A percentile compares a stretch with the other conserved stretches of the same genome.
Conservation (phyloP, 2,329 filamentous ascomycete genomes). For the Lasiodiplodia citricola region DNA sequence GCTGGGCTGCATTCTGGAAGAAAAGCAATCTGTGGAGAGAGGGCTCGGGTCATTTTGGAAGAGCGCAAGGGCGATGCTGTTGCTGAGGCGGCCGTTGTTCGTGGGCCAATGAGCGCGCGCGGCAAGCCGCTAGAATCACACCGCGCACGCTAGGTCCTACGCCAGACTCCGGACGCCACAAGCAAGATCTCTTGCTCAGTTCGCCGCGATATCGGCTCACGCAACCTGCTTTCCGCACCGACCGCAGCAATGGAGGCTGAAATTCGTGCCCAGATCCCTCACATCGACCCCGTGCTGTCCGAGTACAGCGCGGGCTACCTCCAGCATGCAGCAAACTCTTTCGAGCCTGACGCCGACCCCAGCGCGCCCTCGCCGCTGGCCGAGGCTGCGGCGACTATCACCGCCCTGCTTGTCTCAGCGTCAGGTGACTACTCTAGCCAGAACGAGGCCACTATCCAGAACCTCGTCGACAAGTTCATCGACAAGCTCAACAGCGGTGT, state of each 20-base stretch:
- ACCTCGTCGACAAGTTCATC: slow-evolving; percentile 89
- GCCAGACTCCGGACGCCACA: slow-evolving; percentile 10
- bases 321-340: slow-evolving; percentile 87
- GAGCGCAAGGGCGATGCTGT: not conserved
- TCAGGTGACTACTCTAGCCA: slow-evolving; percentile 77
- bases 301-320: slow-evolving; percentile 95
- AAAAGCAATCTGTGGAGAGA: slow-evolving; percentile 18
- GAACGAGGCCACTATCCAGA: slow-evolving; percentile 78
- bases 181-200: not conserved
- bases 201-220: slow-evolving; percentile 4
- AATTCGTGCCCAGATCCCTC: slow-evolving; percentile 81
- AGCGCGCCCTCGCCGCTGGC: slow-evolving; percentile 75
- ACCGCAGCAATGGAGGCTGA: slow-evolving; percentile 76
- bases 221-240: slow-evolving; percentile 15
- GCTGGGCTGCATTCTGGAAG: slow-evolving; percentile 16
- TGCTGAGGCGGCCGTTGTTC: not conserved
- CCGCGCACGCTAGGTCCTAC: not conserved
- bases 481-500: slow-evolving; percentile 76
- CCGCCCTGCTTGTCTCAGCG: slow-evolving; percentile 90
- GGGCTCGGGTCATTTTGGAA: slow-evolving; percentile 7
- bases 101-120: not conserved
- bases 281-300: slow-evolving; percentile 85
- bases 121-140: not conserved
- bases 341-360: slow-evolving; percentile 73
- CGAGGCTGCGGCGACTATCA: slow-evolving; percentile 83